These are phyloP conservation scores for apple (Malus domestica) DNA, from an alignment of 306 rosid genomes.

Conservation along the genomic window DNA sequence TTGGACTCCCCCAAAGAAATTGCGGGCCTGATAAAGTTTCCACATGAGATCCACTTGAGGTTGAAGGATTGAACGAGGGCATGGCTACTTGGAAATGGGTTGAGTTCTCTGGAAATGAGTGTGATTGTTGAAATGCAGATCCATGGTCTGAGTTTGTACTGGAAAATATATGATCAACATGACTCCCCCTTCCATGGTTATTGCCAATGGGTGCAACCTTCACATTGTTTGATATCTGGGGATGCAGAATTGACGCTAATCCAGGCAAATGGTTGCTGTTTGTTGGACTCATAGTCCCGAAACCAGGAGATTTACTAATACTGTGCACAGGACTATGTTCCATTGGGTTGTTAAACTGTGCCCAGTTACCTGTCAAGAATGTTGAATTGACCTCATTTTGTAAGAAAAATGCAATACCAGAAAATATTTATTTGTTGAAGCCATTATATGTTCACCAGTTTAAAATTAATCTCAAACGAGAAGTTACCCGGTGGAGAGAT, in stretches of 20 bases:
- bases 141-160: conserved; percentile 46
- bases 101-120: conserved; percentile 61
- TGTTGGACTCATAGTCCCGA: conserved; percentile 46
- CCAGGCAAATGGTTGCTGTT: conserved; percentile 64
- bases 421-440: not conserved
- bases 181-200: conserved; percentile 54
- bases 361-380: conserved; percentile 62
- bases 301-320: conserved; percentile 59
- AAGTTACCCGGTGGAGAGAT: conserved; percentile 80
- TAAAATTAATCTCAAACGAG: conserved; percentile 4
- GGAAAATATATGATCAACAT: conserved; percentile 38
- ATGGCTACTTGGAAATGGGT: conserved; percentile 48
- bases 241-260: conserved; percentile 67
- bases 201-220: conserved; percentile 79
- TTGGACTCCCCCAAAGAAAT: conserved; percentile 94
- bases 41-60: conserved; percentile 50
- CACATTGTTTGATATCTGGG: conserved; percentile 48
- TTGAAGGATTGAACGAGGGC: conserved; percentile 48
- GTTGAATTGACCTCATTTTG: conserved; percentile 10
- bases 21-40: conserved; percentile 87
- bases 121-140: conserved; percentile 53
- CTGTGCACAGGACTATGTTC: conserved; percentile 55
- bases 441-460: not conserved
- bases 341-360: conserved; percentile 64
- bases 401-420: not conserved